Evolutionary conservation across 192 early-diverging fungal species (phyloP).

Genomic region (Linnemannia schmuckeri): DNA sequence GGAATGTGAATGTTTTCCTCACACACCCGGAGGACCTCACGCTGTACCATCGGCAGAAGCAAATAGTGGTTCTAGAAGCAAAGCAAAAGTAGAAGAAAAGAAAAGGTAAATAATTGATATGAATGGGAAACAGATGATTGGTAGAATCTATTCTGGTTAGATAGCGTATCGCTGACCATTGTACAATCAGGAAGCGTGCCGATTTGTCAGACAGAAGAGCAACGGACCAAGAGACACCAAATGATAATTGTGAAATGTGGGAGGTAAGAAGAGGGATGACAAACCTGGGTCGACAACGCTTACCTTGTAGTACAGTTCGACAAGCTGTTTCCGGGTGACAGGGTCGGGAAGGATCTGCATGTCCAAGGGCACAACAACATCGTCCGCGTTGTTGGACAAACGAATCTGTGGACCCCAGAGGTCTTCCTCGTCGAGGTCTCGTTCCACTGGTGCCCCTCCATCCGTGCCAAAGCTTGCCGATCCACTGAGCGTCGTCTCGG

Average conservation of each 20-base stretch:
- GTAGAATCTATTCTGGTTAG: not conserved
- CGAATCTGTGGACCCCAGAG: slow-evolving; percentile 16
- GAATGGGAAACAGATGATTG: not conserved
- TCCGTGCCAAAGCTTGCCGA: not conserved
- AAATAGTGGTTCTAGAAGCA: slow-evolving; percentile 38
- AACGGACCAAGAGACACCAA: not conserved
- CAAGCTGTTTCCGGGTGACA: slow-evolving; percentile 11
- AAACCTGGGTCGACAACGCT: no score
- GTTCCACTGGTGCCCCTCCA: not conserved
- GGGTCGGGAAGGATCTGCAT: slow-evolving; percentile 24
- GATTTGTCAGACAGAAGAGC: not conserved
- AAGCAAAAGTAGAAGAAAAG: not conserved
- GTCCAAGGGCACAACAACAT: not conserved
- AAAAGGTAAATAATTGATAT: not conserved
- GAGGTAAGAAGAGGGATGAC: no score
- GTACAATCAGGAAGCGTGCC: not conserved
- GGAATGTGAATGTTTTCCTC: slow-evolving; percentile 52
- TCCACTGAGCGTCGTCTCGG: slow-evolving; percentile 19
- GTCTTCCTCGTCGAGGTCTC: slow-evolving; percentile 16
- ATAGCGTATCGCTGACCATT: not conserved
- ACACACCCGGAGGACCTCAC: slow-evolving; percentile 43
- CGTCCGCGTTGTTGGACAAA: not conserved
- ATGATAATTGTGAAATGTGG: no score
- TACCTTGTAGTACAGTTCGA: slow-evolving; percentile 26
- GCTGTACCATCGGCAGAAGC: slow-evolving; percentile 46